Evolutionary conservation across 441 rosid genomes (phyloP).

Genomic region (Pelargonium myrrhifolium): DNA sequence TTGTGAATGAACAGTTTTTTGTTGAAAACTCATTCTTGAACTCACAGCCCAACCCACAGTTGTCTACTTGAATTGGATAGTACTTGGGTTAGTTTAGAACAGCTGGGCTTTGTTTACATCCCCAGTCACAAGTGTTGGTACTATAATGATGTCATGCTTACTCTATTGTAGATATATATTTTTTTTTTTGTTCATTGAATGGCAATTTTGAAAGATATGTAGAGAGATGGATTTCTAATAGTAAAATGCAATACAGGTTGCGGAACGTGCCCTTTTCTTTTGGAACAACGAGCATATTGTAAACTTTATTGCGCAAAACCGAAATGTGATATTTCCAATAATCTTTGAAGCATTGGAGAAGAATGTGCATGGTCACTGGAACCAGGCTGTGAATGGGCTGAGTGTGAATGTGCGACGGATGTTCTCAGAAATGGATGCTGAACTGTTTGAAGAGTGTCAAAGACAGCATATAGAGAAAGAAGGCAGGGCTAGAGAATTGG

Average conservation of each 20-base stretch:
- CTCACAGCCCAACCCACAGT: too few species aligned
- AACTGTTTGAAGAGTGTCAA: constrained; percentile 71
- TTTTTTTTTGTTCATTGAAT: too few species aligned
- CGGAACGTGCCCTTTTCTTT: constrained; percentile 84
- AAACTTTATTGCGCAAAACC: constrained; percentile 66
- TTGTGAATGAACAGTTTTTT: too few species aligned
- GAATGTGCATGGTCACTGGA: constrained; percentile 74
- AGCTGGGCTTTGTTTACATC: too few species aligned
- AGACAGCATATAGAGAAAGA: constrained; percentile 52
- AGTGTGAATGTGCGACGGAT: constrained; percentile 66
- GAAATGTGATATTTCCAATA: constrained; percentile 55
- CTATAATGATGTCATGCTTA: too few species aligned
- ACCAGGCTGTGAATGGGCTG: constrained; percentile 82
- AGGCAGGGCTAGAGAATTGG: constrained; percentile 48
- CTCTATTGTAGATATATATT: too few species aligned
- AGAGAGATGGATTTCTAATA: constrained; percentile 8
- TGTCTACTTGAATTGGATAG: too few species aligned
- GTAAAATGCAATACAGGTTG: constrained; percentile 47
- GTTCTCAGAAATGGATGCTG: constrained; percentile 84
- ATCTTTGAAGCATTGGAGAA: constrained; percentile 74
- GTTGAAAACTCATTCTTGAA: too few species aligned
- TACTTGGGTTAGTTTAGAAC: too few species aligned
- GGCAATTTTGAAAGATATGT: not conserved
- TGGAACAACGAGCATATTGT: constrained; percentile 94
- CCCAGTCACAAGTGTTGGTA: too few species aligned